phyloP scores from a whole-genome alignment of 148 eudicot species.

The Fagopyrum tataricum region DNA sequence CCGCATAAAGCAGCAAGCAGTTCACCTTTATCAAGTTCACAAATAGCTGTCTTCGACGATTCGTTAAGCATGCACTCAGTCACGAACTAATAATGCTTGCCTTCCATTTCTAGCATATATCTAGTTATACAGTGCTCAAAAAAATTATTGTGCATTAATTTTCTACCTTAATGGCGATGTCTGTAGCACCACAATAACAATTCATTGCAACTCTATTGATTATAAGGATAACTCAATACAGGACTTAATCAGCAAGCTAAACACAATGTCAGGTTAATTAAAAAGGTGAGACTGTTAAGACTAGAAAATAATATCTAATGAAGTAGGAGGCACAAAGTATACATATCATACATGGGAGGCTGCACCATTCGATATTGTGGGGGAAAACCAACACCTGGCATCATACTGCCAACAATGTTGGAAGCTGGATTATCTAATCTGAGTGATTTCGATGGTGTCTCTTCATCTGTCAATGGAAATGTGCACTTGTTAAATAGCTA shows the following conservation, averaged over 20 bases:
- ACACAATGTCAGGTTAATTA: neutral
- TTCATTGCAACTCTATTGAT: neutral
- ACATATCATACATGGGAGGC: slow-evolving; percentile 46
- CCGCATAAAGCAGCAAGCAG: neutral
- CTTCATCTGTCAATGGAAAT: slow-evolving; percentile 56
- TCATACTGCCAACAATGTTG: slow-evolving; percentile 40
- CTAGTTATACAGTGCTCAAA: neutral
- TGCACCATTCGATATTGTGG: slow-evolving; percentile 66
- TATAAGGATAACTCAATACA: neutral
- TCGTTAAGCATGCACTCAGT: slow-evolving; percentile 1
- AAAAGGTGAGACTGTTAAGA: neutral
- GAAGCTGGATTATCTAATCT: slow-evolving; percentile 56
- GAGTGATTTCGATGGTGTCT: slow-evolving; percentile 57
- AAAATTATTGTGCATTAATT: neutral
- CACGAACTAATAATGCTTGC: neutral
- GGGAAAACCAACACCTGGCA: slow-evolving; percentile 58
- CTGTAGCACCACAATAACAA: neutral
- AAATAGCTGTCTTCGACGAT: neutral
- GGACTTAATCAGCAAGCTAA: neutral
- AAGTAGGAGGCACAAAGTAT: neutral
- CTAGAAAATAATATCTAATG: neutral
- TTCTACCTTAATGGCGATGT: neutral
- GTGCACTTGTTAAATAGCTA: slow-evolving; percentile 3
- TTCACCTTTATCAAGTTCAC: neutral
- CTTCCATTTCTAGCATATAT: neutral